A percentile compares a stretch with the other conserved stretches of the same genome.
These are phyloP conservation scores for Phytopythium montanum DNA, from an alignment of 352 stramenopile species.

Conservation along the genomic window DNA sequence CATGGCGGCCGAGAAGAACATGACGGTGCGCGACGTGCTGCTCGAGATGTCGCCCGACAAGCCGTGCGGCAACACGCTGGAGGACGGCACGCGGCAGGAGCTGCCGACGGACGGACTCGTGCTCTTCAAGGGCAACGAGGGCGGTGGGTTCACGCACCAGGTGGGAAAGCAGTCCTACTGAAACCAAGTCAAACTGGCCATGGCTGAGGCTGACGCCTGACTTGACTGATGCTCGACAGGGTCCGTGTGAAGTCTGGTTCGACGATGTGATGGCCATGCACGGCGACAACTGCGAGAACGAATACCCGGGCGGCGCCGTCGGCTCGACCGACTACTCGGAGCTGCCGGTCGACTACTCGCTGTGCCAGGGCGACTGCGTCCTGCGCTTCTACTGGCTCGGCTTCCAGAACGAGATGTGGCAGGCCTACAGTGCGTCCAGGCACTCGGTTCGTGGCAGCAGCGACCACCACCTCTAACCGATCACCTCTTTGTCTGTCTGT, in stretches of 20 bases:
- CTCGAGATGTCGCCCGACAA: slow-evolving; percentile 25
- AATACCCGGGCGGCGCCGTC: slow-evolving; percentile 20
- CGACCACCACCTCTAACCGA: background rate
- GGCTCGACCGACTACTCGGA: slow-evolving; percentile 17
- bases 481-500: background rate
- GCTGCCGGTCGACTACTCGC: slow-evolving; percentile 33
- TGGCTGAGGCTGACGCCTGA: too few species aligned
- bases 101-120: slow-evolving; percentile 24
- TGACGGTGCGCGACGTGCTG: slow-evolving; percentile 27
- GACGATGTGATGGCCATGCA: slow-evolving; percentile 34
- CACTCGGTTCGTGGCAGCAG: background rate
- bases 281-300: slow-evolving; percentile 32
- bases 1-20: slow-evolving; percentile 23
- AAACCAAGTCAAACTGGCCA: too few species aligned
- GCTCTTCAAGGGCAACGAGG: slow-evolving; percentile 23
- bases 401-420: slow-evolving; percentile 35
- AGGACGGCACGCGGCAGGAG: slow-evolving; percentile 22
- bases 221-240: slow-evolving; percentile 12
- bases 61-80: slow-evolving; percentile 28
- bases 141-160: slow-evolving; percentile 27
- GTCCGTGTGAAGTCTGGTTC: slow-evolving; percentile 43
- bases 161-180: background rate
- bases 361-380: slow-evolving; percentile 31
- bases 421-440: slow-evolving; percentile 33
- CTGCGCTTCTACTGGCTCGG: slow-evolving; percentile 46